phyloP scores from a whole-genome alignment of 495 filamentous ascomycete species.

The Aspergillus affinis region DNA sequence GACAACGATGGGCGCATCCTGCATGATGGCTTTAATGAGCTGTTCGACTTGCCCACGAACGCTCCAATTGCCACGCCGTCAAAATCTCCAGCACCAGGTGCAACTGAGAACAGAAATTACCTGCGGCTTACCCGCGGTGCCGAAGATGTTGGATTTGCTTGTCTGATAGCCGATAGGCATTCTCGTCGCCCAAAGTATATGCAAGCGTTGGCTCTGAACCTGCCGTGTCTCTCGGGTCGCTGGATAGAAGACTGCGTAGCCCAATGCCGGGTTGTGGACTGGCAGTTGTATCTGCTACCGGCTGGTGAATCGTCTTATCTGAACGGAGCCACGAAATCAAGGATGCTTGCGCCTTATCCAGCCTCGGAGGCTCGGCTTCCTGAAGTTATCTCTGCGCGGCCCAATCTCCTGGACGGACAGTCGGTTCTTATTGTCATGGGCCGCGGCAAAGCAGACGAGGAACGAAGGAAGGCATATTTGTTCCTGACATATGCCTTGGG shows the following conservation, averaged over 20 bases:
- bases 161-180: conserved; percentile 81
- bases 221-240: conserved; percentile 76
- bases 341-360: conserved; percentile 60
- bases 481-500: conserved; percentile 82
- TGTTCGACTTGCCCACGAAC: conserved; percentile 63
- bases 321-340: conserved; percentile 73
- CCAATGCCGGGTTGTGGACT: conserved; percentile 61
- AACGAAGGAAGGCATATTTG: conserved; percentile 53
- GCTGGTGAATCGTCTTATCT: conserved; percentile 80
- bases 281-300: conserved; percentile 79
- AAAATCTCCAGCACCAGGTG: conserved; percentile 18
- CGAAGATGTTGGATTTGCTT: conserved; percentile 68
- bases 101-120: conserved; percentile 19
- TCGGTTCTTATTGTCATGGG: conserved; percentile 75
- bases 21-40: conserved; percentile 73
- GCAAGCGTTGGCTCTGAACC: conserved; percentile 86
- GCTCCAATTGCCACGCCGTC: conserved; percentile 30
- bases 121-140: conserved; percentile 52
- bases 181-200: conserved; percentile 92
- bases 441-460: conserved; percentile 63
- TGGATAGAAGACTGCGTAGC: conserved; percentile 78
- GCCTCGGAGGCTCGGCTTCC: conserved; percentile 56
- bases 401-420: conserved; percentile 62
- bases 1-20: conserved; percentile 72
- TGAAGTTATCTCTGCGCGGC: conserved; percentile 55